phyloP scores from a whole-genome alignment of 805 yeast species.

The Metschnikowia kunwiensis region DNA sequence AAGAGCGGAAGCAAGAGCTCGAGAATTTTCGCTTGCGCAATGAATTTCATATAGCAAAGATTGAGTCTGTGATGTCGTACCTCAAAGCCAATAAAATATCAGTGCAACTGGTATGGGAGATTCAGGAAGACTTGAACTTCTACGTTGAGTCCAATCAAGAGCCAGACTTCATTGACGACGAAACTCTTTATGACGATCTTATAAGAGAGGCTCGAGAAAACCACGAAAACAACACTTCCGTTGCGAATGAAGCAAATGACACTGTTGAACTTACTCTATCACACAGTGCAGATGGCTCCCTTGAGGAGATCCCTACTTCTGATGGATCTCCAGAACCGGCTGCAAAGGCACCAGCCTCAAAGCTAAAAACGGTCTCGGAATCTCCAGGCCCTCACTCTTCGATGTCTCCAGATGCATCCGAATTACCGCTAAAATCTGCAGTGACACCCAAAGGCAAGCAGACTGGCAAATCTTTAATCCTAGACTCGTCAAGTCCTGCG shows the following conservation, averaged over 20 bases:
- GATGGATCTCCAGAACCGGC: neutral
- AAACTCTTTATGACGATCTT: slow-evolving; percentile 42
- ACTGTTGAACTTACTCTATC: slow-evolving; percentile 4
- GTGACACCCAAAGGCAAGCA: slow-evolving; percentile 17
- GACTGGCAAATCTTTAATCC: slow-evolving; percentile 9
- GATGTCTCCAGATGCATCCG: slow-evolving; percentile 1
- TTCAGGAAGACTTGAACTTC: slow-evolving; percentile 39
- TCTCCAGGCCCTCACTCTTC: slow-evolving; percentile 4
- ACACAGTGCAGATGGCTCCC: slow-evolving; percentile 2
- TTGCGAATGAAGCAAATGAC: slow-evolving; percentile 7
- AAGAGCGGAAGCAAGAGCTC: slow-evolving; percentile 41
- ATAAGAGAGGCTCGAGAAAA: slow-evolving; percentile 24
- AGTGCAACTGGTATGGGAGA: slow-evolving; percentile 23
- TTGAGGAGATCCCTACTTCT: slow-evolving; percentile 1
- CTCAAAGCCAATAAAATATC: slow-evolving; percentile 23
- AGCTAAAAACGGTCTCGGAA: slow-evolving; percentile 4
- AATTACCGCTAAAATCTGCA: slow-evolving; percentile 4
- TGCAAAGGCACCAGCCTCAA: slow-evolving; percentile 2
- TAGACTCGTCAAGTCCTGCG: slow-evolving; percentile 37
- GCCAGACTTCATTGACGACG: slow-evolving; percentile 37
- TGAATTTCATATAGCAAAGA: slow-evolving; percentile 37
- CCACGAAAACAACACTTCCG: slow-evolving; percentile 13
- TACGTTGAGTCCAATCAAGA: slow-evolving; percentile 39
- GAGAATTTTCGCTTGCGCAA: slow-evolving; percentile 30
- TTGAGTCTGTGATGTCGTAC: slow-evolving; percentile 29